Evolutionary conservation across 345 rosid genomes (phyloP), one percentile per base, ranked within the genome.

Genomic region (Reutealis trisperma): DNA sequence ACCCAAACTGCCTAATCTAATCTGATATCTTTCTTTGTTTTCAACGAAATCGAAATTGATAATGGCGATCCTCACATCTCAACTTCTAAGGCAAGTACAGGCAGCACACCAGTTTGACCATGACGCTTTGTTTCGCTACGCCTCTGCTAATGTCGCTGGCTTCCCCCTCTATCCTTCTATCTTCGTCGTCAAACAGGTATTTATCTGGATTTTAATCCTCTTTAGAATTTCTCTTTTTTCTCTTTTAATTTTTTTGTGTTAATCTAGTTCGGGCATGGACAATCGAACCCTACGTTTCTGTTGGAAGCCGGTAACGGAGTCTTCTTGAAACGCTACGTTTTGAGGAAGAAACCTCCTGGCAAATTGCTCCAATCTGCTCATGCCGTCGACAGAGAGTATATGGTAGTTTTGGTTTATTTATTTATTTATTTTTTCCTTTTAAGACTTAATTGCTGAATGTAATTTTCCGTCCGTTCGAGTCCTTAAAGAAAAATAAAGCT

Each of bases 261-360:
- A 9, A 51, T 74, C 24, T 73, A 91, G 98, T 96, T 93, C 75
- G 97, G 94, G 54, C 94, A 96, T 79, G 97, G 98, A 67, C 97
- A 96, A 82, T 96, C 97, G 71, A 93, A 96, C 74, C 97, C 96
- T 12, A 96, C 98, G 66, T 96, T 83, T 84, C 81, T 93, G 81
- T 78, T 93, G 67, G 87, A 92, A 80, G 93, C 79, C 5, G 89
- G 88, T 13, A 82, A 77, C 4, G 96, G 87, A 70, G 84, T 51
- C 19, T 51, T 83, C 6, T 62, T 87, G 71, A 91, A 87, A 86
- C 90, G 93, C 9, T 93, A 93, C 78, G 97, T 96, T 79, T 71
- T 96, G 89, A 89, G 99, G 89, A 96, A 91, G 94, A 92, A 90
- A 78, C 99, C 99, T 67, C 88, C 96, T 10, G 99, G 99, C 77